These are phyloP conservation scores for Brassica balearica DNA, from an alignment of 441 rosid species.

Conservation along the genomic window DNA sequence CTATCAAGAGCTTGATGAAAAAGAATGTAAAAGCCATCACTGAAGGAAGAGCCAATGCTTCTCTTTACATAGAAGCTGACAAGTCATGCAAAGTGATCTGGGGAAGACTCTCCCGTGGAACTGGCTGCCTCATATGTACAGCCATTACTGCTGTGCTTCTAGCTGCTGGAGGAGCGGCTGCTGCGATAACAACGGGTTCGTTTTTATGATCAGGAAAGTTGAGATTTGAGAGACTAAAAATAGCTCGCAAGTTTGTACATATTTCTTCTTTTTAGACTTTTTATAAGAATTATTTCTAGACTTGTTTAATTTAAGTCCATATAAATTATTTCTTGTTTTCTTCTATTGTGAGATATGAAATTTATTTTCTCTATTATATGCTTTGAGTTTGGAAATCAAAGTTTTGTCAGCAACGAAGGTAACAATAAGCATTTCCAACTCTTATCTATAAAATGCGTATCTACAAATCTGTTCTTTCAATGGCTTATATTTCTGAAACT, in stretches of 20 bases:
- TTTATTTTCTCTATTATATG: too few species aligned
- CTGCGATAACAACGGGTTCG: slow-evolving; percentile 16
- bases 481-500: too few species aligned
- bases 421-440: too few species aligned
- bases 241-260: slow-evolving; percentile 5
- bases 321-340: background rate
- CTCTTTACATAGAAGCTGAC: slow-evolving; percentile 60
- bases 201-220: slow-evolving; percentile 8
- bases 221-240: background rate
- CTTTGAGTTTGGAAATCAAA: too few species aligned
- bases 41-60: slow-evolving; percentile 46
- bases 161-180: slow-evolving; percentile 39
- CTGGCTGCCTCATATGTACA: slow-evolving; percentile 55
- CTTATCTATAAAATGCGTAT: too few species aligned
- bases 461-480: too few species aligned
- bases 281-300: background rate
- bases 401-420: too few species aligned
- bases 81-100: slow-evolving; percentile 61
- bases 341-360: background rate
- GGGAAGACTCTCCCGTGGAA: slow-evolving; percentile 54
- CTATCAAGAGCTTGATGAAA: background rate
- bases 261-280: background rate
- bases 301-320: background rate
- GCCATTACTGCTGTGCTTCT: slow-evolving; percentile 48
- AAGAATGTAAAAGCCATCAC: slow-evolving; percentile 68